Conservation (phyloP, 2,329 filamentous ascomycete species). For the Hypoxylon sp. region DNA sequence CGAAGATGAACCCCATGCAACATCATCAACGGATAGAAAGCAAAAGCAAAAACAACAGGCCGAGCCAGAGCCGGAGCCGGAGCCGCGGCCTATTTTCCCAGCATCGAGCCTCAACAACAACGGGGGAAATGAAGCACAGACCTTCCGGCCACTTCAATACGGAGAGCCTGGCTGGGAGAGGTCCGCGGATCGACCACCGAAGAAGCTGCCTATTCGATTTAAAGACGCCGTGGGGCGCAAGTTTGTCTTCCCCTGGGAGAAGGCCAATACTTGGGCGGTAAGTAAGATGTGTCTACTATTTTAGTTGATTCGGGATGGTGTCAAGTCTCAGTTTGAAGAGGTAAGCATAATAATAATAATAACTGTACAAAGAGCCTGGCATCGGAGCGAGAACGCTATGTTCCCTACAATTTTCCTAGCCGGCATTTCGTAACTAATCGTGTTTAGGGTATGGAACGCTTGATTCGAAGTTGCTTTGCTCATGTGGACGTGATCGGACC, state of each 20-base stretch:
- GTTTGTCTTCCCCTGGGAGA: constrained; percentile 74
- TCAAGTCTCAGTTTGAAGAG: neutral
- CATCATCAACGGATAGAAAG: constrained; percentile 26
- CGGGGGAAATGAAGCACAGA: constrained; percentile 18
- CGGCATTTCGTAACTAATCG: constrained; percentile 3
- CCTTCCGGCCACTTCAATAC: constrained; percentile 38
- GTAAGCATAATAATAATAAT: neutral
- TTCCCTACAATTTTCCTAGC: neutral
- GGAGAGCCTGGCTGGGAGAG: constrained; percentile 48
- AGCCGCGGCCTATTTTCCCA: neutral
- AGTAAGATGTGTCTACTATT: constrained; percentile 39
- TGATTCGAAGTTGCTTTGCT: constrained; percentile 68
- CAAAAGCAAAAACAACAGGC: constrained; percentile 41
- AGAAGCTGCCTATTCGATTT: constrained; percentile 70
- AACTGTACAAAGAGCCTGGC: too few relatives aligned
- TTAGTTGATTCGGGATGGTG: neutral
- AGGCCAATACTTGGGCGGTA: constrained; percentile 74
- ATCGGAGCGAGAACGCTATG: neutral
- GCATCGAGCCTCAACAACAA: neutral
- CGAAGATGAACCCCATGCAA: neutral
- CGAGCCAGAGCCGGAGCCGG: constrained; percentile 22
- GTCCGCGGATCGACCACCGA: constrained; percentile 46
- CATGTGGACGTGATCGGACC: constrained; percentile 67
- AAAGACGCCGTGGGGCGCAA: constrained; percentile 75
- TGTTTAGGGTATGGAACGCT: constrained; percentile 67